These are phyloP conservation scores for Trichocladium antarcticum DNA, from an alignment of 495 filamentous ascomycete species.

Conservation along the genomic window DNA sequence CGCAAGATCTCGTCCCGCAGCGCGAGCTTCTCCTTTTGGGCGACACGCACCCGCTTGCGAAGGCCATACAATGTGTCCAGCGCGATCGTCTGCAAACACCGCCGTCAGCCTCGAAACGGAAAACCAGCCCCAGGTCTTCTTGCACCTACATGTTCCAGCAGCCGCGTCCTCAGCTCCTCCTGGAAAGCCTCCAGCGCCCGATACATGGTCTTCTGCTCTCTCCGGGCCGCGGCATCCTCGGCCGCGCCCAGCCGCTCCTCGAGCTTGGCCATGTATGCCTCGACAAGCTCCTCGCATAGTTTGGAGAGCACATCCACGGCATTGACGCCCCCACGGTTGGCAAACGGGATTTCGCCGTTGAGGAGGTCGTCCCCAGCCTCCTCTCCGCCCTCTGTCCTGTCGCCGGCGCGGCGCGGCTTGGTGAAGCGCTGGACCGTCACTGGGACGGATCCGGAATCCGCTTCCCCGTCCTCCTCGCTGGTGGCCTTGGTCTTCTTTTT, in stretches of 20 bases:
- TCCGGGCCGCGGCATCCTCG: constrained; percentile 31
- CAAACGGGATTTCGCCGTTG: constrained; percentile 37
- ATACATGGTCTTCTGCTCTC: constrained; percentile 50
- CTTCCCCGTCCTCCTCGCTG: constrained; percentile 17
- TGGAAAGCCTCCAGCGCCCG: constrained; percentile 58
- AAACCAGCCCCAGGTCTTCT: neutral
- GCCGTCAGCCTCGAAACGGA: neutral
- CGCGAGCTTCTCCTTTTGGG: constrained; percentile 54
- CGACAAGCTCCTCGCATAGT: constrained; percentile 57
- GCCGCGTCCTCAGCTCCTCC: constrained; percentile 51
- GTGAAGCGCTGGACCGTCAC: constrained; percentile 40
- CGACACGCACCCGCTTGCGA: constrained; percentile 48
- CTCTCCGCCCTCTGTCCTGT: constrained; percentile 22
- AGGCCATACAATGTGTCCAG: constrained; percentile 57
- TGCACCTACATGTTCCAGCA: constrained; percentile 47
- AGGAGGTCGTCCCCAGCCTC: constrained; percentile 33
- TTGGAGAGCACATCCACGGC: constrained; percentile 57
- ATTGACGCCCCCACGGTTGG: constrained; percentile 55
- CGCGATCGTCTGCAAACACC: constrained; percentile 36
- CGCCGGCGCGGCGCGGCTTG: constrained; percentile 15
- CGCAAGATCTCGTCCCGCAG: constrained; percentile 53
- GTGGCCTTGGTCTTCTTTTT: constrained; percentile 9
- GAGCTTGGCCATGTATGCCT: constrained; percentile 38
- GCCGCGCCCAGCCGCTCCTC: constrained; percentile 29
- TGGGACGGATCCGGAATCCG: constrained; percentile 23